Percentiles rank a stretch among this genome's conserved stretches.
Conservation (phyloP, 2,329 filamentous ascomycete species). For the Fusarium redolens region DNA sequence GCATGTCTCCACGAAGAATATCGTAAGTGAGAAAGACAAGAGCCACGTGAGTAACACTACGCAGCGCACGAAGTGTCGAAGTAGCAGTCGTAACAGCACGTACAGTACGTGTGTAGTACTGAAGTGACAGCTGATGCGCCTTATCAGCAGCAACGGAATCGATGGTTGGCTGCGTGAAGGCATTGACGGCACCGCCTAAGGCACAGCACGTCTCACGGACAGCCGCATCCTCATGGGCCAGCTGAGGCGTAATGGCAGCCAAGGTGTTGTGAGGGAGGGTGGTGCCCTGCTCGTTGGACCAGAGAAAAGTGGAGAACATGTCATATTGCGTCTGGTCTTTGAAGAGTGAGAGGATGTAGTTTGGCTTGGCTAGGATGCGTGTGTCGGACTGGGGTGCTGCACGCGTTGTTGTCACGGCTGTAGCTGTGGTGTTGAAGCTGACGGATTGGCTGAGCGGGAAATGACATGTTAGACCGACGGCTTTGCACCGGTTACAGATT, state of each 20-base stretch:
- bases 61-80: constrained; percentile 3
- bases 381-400: background rate
- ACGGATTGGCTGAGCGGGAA: constrained; percentile 14
- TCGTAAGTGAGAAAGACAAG: constrained; percentile 40
- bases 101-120: constrained; percentile 37
- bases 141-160: constrained; percentile 15
- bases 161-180: constrained; percentile 23
- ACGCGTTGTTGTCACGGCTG: background rate
- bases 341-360: constrained; percentile 31
- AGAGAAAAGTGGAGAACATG: constrained; percentile 37
- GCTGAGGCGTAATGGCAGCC: constrained; percentile 34
- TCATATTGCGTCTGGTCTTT: constrained; percentile 39
- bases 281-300: constrained; percentile 29
- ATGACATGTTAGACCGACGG: constrained; percentile 23
- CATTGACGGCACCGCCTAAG: constrained; percentile 27
- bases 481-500: constrained; percentile 29
- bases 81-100: constrained; percentile 10
- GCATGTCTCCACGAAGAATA: constrained; percentile 34
- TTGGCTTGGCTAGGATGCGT: constrained; percentile 30
- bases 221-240: constrained; percentile 29
- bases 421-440: background rate
- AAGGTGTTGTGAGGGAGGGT: constrained; percentile 35
- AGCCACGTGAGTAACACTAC: constrained; percentile 34
- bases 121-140: constrained; percentile 20
- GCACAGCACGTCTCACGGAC: constrained; percentile 39